phyloP scores from a whole-genome alignment of 306 rosid genomes.

The Cucumis hystrix region DNA sequence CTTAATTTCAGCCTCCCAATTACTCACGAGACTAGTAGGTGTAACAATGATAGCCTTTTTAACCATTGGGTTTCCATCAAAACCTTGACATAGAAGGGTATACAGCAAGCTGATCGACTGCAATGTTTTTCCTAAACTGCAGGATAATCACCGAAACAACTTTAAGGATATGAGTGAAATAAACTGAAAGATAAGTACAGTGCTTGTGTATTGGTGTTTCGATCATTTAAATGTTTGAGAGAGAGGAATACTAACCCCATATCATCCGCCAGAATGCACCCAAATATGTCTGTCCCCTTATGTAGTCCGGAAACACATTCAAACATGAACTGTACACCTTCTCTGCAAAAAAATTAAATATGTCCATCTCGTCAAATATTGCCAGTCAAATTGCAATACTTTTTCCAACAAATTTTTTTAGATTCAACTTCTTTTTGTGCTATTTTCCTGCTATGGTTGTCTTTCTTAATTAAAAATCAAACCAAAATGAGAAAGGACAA shows the following conservation, averaged over 20 bases:
- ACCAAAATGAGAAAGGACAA: not conserved
- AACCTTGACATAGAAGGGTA: slow-evolving; percentile 87
- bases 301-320: slow-evolving; percentile 72
- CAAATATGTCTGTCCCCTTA: slow-evolving; percentile 40
- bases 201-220: not conserved
- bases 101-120: slow-evolving; percentile 86
- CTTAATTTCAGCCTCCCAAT: slow-evolving; percentile 92
- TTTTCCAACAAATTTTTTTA: not conserved
- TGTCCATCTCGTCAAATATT: slow-evolving; percentile 9
- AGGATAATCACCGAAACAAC: slow-evolving; percentile 11
- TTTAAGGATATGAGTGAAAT: slow-evolving; percentile 3
- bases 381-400: not conserved
- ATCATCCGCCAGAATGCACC: slow-evolving; percentile 98
- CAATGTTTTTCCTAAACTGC: slow-evolving; percentile 96
- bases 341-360: slow-evolving; percentile 41
- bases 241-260: slow-evolving; percentile 55
- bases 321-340: slow-evolving; percentile 96
- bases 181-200: not conserved
- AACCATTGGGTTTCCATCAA: slow-evolving; percentile 72
- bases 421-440: not conserved
- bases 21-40: slow-evolving; percentile 97
- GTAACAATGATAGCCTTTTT: slow-evolving; percentile 84
- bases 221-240: not conserved
- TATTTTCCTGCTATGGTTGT: not conserved
- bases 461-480: not conserved